A percentile compares a stretch with the other conserved stretches of the same genome.
Conservation (phyloP, 1,284 basidiomycete species). For the Gymnopus androsaceus region DNA sequence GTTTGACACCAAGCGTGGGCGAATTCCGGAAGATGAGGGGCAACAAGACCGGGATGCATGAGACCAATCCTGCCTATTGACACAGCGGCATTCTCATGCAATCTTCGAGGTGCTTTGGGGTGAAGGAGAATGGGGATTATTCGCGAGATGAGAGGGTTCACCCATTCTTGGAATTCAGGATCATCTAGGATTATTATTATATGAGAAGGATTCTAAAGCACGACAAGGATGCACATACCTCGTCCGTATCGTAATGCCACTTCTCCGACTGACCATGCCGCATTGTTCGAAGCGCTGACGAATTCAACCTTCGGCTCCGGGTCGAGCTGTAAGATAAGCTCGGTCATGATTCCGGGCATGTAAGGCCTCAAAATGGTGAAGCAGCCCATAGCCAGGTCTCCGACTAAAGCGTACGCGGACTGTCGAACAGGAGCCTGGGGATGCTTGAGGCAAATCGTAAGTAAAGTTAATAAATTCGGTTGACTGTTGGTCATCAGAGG, state of each 20-base stretch:
- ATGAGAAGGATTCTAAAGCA: conserved; percentile 9
- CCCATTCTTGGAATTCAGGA: conserved; percentile 86
- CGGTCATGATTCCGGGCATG: conserved; percentile 87
- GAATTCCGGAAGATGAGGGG: conserved; percentile 89
- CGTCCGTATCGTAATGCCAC: conserved; percentile 87
- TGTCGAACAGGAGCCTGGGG: conserved; percentile 95
- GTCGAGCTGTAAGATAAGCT: conserved; percentile 88
- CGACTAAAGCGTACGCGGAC: conserved; percentile 95
- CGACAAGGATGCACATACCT: conserved; percentile 44
- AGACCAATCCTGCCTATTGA: conserved; percentile 97
- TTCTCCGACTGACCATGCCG: conserved; percentile 99
- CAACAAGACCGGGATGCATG: conserved; percentile 87
- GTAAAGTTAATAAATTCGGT: conserved; percentile 77
- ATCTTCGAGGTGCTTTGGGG: conserved; percentile 88
- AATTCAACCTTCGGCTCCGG: conserved; percentile 90
- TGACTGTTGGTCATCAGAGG: conserved; percentile 67
- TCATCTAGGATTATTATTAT: conserved; percentile 55
- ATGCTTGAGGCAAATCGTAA: conserved; percentile 89
- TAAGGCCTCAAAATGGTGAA: conserved; percentile 82
- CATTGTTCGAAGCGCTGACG: conserved; percentile 97
- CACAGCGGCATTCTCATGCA: conserved; percentile 98
- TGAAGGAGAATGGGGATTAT: conserved; percentile 92
- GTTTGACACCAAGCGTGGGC: conserved; percentile 97
- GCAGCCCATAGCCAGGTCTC: conserved; percentile 97
- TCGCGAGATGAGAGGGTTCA: conserved; percentile 82